Evolutionary conservation across 768 basidiomycete genomes (phyloP), one percentile per base, ranked within the genome.

Genomic region (Naematelia aurantialba): DNA sequence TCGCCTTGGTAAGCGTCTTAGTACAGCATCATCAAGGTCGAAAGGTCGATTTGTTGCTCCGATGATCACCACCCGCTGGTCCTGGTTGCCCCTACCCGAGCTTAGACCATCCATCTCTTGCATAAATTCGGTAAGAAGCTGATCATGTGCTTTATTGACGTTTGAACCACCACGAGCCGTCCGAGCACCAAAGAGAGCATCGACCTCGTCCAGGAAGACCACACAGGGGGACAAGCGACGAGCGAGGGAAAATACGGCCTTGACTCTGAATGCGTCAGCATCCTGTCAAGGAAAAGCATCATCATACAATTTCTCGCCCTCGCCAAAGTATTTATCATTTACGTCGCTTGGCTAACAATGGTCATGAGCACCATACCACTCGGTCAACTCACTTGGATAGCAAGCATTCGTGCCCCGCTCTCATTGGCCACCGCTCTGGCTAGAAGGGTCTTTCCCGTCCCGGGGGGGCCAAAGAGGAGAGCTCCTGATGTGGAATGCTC

Each of bases 181-280:
- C 21, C 92, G 86, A 45, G 91, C 89, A 42, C 89, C 89, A 67
- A 96, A 91, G 3, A 97, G 82, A 1, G 92, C 88, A 68, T 97
- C 92, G 53, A 94, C 88, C 76, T 97, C 92, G 74, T 97, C 92
- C 59, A 97, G 79, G 80, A 97, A 97, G 31, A 97, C 83, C 48
- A 97, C 90, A 65, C 91, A 94, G 2, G 92, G 93, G 0, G 91
- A 87, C 5, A 96, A 77, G 45, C 84, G 82, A 31, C 92, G 83
- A 3, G 92, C 92, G 14, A 97, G 82, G 30, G 85, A 84, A 78
- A 97, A 97, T 17, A 92, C 87, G 0, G 89, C 89, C 57, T 85
- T 85, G 31, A 96, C 92, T 17, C 74, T 74, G 54, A n/a, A 34
- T 25, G 22, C 13, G 22, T 31, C 57, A 55, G 48, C 25, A 52